Evolutionary conservation across 208 protist genomes (phyloP).

Genomic region (Novymonas esmeraldas): DNA sequence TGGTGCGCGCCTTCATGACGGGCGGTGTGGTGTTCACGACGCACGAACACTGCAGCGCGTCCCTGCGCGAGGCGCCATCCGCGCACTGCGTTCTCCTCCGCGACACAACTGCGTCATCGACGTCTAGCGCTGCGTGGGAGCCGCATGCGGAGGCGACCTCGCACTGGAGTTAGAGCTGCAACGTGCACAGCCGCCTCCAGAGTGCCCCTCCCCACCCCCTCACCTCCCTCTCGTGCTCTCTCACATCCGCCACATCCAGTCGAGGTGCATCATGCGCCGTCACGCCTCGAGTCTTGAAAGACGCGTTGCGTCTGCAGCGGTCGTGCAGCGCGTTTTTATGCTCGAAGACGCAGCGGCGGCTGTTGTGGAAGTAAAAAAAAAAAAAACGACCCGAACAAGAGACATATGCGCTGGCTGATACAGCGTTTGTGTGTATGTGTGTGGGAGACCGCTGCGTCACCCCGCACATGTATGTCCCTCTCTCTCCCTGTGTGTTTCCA

Average conservation of each 20-base stretch:
- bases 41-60: slow-evolving; percentile 34
- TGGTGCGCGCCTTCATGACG: slow-evolving; percentile 61
- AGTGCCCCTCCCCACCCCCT: background rate
- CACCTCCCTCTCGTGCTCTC: background rate
- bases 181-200: background rate
- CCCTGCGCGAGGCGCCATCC: background rate
- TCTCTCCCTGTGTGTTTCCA: background rate
- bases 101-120: slow-evolving; percentile 1
- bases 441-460: too few relatives aligned
- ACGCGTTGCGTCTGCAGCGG: too few relatives aligned
- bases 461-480: background rate
- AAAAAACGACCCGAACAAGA: too few relatives aligned
- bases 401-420: too few relatives aligned
- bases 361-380: too few relatives aligned
- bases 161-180: background rate
- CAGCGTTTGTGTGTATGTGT: too few relatives aligned
- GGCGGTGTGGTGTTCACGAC: slow-evolving; percentile 55
- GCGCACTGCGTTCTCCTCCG: background rate
- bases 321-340: too few relatives aligned
- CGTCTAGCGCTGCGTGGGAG: background rate
- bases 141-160: background rate
- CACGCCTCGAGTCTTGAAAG: too few relatives aligned
- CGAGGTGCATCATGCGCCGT: too few relatives aligned
- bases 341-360: too few relatives aligned
- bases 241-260: too few relatives aligned